These are phyloP conservation scores for Stevia rebaudiana DNA, from an alignment of 140 eudicot genomes.

Conservation along the genomic window DNA sequence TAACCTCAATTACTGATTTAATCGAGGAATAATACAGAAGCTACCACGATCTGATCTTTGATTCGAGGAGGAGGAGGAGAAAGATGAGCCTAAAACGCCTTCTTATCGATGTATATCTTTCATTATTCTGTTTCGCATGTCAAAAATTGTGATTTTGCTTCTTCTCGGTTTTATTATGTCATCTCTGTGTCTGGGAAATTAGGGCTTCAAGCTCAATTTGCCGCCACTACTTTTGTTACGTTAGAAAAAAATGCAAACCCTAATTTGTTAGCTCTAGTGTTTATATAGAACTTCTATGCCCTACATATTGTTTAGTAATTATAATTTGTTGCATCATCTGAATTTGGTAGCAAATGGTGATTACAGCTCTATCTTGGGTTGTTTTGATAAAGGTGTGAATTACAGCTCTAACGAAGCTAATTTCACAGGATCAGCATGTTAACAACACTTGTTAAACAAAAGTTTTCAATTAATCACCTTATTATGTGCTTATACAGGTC, in stretches of 20 bases:
- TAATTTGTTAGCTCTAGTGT: slow-evolving; percentile 8
- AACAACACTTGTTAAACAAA: background rate
- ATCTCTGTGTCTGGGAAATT: background rate
- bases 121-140: background rate
- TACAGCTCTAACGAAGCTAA: no score
- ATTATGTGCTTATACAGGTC: slow-evolving; percentile 41
- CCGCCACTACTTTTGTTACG: slow-evolving; percentile 2
- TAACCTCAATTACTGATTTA: slow-evolving; percentile 1
- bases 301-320: background rate
- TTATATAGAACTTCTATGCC: background rate
- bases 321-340: background rate
- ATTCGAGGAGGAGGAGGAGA: background rate
- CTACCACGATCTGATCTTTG: background rate
- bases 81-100: slow-evolving; percentile 30
- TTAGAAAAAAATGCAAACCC: slow-evolving; percentile 11
- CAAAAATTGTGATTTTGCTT: background rate
- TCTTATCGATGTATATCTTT: slow-evolving; percentile 23
- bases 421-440: no score
- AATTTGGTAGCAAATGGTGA: background rate
- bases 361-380: slow-evolving; percentile 5
- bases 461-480: background rate
- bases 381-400: no score
- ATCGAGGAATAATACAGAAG: slow-evolving; percentile 8
- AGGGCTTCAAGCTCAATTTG: background rate
- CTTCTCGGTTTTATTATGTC: background rate